phyloP scores from a whole-genome alignment of 306 rosid genomes.

The Gastrolobium villosum region DNA sequence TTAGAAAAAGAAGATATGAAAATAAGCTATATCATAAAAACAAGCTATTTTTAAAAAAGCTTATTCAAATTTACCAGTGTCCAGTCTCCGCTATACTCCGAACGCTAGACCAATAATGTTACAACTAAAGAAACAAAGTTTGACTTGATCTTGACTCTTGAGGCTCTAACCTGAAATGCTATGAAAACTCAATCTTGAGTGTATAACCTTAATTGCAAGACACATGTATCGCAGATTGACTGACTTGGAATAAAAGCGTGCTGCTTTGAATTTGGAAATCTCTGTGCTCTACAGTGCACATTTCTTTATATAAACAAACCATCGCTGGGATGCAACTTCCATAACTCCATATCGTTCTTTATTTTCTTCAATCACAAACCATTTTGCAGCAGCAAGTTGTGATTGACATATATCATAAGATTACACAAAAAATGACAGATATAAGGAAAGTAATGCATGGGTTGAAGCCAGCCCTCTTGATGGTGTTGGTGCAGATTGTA shows the following conservation, averaged over 20 bases:
- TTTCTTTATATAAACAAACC: constrained; percentile 23
- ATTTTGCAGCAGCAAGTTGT: neutral
- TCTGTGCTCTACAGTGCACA: neutral
- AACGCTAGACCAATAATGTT: too few species aligned
- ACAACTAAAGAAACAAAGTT: neutral
- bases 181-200: neutral
- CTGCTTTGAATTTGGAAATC: constrained; percentile 17
- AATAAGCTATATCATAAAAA: too few species aligned
- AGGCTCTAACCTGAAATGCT: neutral
- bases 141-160: neutral
- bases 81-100: too few species aligned
- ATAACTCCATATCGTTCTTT: too few species aligned
- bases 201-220: neutral
- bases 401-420: neutral
- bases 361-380: neutral
- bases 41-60: too few species aligned
- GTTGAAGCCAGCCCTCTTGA: constrained; percentile 54
- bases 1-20: too few species aligned
- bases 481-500: constrained; percentile 53
- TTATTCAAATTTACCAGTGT: too few species aligned
- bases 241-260: neutral
- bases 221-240: constrained; percentile 4
- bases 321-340: neutral
- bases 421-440: constrained; percentile 29
- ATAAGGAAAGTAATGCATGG: constrained; percentile 32